These are phyloP conservation scores for Penicillium nucicola DNA, from an alignment of 495 filamentous ascomycete genomes.

Conservation along the genomic window DNA sequence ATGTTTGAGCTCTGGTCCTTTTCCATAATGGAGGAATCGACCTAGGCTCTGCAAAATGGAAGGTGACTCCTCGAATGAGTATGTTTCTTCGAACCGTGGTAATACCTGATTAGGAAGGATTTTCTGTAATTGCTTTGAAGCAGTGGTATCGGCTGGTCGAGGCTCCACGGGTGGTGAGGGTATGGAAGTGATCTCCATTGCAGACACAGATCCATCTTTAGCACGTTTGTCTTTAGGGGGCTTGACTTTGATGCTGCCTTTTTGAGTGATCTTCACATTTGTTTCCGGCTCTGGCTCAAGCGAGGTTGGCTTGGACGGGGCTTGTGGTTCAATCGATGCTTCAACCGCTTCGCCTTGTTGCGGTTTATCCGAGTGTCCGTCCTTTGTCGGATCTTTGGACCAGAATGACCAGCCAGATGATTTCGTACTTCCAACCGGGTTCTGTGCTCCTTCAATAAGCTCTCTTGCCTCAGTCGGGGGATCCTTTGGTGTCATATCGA, in stretches of 20 bases:
- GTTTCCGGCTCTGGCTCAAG: conserved; percentile 21
- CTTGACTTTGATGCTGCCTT: conserved; percentile 38
- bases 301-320: conserved; percentile 8
- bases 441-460: conserved; percentile 33
- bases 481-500: conserved; percentile 19
- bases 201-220: conserved; percentile 33
- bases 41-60: conserved; percentile 71
- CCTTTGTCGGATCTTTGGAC: conserved; percentile 62
- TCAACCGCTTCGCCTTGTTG: conserved; percentile 57
- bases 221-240: conserved; percentile 36
- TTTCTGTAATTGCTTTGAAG: conserved; percentile 44
- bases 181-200: conserved; percentile 35
- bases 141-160: conserved; percentile 30
- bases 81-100: conserved; percentile 66
- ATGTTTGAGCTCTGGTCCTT: conserved; percentile 62
- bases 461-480: conserved; percentile 17
- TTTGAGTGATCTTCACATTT: conserved; percentile 45
- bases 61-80: conserved; percentile 61
- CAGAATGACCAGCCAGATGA: conserved; percentile 84
- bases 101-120: conserved; percentile 62
- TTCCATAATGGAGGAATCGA: conserved; percentile 59
- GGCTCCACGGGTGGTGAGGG: conserved; percentile 16
- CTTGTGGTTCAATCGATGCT: conserved; percentile 58
- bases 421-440: conserved; percentile 35
- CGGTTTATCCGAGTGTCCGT: conserved; percentile 27